phyloP scores from a whole-genome alignment of 805 yeast species.

The Starmera quercuum region DNA sequence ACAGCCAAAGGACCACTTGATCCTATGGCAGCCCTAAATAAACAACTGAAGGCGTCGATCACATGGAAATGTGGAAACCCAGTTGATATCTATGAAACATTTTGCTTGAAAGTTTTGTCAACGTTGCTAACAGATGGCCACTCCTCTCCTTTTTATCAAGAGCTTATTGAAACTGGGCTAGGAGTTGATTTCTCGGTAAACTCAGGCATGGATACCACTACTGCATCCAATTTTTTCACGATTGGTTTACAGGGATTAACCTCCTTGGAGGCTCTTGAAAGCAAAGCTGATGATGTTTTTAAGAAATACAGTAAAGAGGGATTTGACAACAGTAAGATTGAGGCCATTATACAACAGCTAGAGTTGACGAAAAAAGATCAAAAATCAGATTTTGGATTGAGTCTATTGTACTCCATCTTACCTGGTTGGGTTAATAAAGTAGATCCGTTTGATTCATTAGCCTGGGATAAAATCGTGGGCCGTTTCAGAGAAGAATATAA shows the following conservation, averaged over 20 bases:
- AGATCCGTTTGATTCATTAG: constrained; percentile 66
- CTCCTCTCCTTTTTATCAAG: constrained; percentile 81
- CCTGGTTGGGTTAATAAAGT: constrained; percentile 80
- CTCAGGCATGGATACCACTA: constrained; percentile 78
- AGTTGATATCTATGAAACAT: constrained; percentile 56
- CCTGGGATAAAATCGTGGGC: constrained; percentile 52
- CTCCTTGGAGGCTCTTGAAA: constrained; percentile 38
- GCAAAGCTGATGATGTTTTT: constrained; percentile 40
- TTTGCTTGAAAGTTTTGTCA: constrained; percentile 64
- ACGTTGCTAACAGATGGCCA: constrained; percentile 83
- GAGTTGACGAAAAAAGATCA: constrained; percentile 82
- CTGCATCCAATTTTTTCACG: constrained; percentile 70
- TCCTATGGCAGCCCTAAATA: constrained; percentile 57
- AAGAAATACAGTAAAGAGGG: constrained; percentile 32
- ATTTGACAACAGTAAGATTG: constrained; percentile 54
- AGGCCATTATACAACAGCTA: constrained; percentile 81
- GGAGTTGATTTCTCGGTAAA: constrained; percentile 86
- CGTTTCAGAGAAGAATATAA: constrained; percentile 57
- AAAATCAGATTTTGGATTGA: constrained; percentile 84
- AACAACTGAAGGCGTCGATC: constrained; percentile 72
- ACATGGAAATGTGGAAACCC: constrained; percentile 88
- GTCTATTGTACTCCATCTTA: constrained; percentile 61
- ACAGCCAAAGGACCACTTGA: constrained; percentile 70
- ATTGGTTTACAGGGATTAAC: constrained; percentile 79
- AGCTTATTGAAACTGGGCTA: constrained; percentile 74